Evolutionary conservation across 1,284 basidiomycete species (phyloP), one percentile per base, ranked within the genome.

Genomic region (Thecaphora thlaspeos): DNA sequence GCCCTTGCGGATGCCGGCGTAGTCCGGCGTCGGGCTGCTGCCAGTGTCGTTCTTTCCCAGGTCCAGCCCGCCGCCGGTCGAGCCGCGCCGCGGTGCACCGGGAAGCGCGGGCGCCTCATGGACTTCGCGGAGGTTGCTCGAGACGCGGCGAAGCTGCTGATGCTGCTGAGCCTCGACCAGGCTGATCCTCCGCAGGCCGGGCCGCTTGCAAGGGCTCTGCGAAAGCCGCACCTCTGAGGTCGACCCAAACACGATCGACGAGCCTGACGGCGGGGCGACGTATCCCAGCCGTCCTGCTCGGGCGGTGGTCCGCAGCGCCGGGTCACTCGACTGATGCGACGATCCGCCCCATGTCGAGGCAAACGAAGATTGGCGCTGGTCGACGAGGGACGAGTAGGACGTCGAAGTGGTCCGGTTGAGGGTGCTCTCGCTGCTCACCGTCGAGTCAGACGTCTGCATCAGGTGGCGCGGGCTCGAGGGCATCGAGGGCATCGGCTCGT

Each of bases 81-180:
- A 34, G 5, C 32, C 32, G 32, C 32, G 32, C 9, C 32, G 32
- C 32, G 32, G 32, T 14, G 32, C 5, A 34, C 32, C 32, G 12
- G 9, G 11, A 8, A 15, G 12, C 4, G 32, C 9, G 10, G 32
- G 15, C 5, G 4, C 10, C 12, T 48, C 41, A 2, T 48, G 48
- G 39, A 48, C 49, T 21, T 65, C 54, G 37, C 52, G 47, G 18
- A 65, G 50, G 32, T 41, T 65, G 57, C 43, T 55, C 36, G 62
- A 65, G n/a, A 61, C 51, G 36, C 61, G 61, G 45, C 62, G 57
- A 1, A 65, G 49, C 19, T 58, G 57, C 42, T 60, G 57, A 26
- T 65, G 61, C 47, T 65, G 57, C 37, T 65, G 62, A 51, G 55
- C 53, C 41, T 65, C 62, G 24, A 54, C 62, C 3, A 65, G 41